Percentiles rank a stretch among this genome's conserved stretches.
Evolutionary conservation across 23 red algal species (phyloP).

Genomic region (Gracilaria gracilis): DNA sequence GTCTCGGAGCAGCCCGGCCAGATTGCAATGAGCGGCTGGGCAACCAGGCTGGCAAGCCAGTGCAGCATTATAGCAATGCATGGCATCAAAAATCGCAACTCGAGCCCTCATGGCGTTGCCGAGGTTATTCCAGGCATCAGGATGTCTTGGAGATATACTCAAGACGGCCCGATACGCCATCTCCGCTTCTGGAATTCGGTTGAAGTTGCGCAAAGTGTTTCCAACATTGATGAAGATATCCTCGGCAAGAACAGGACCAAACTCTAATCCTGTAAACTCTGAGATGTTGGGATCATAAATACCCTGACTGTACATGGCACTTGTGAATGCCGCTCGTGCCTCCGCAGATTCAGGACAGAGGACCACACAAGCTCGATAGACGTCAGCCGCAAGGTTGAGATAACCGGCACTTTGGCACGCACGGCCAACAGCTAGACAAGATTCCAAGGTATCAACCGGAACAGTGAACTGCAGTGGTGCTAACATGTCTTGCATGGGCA

Average conservation of each 20-base stretch:
- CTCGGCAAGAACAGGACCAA: slow-evolving; percentile 41
- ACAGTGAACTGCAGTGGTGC: slow-evolving; percentile 43
- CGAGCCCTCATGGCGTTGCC: slow-evolving; percentile 70
- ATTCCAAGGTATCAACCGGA: slow-evolving; percentile 41
- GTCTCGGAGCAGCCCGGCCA: slow-evolving; percentile 69
- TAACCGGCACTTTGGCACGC: slow-evolving; percentile 43
- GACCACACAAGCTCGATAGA: slow-evolving; percentile 56
- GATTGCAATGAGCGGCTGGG: slow-evolving; percentile 68
- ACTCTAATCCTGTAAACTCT: slow-evolving; percentile 32
- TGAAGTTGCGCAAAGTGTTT: slow-evolving; percentile 48
- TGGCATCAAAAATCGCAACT: slow-evolving; percentile 59
- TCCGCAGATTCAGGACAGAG: slow-evolving; percentile 53
- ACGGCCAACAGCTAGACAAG: slow-evolving; percentile 42
- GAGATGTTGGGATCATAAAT: slow-evolving; percentile 27
- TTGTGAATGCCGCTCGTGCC: slow-evolving; percentile 34
- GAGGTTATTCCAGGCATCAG: slow-evolving; percentile 76
- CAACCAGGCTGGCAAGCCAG: slow-evolving; percentile 54
- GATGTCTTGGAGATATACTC: slow-evolving; percentile 60
- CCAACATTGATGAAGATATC: slow-evolving; percentile 69
- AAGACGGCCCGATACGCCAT: slow-evolving; percentile 65
- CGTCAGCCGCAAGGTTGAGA: slow-evolving; percentile 41
- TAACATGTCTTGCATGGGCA: slow-evolving; percentile 50
- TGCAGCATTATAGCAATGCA: slow-evolving; percentile 51
- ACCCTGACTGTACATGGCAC: slow-evolving; percentile 29
- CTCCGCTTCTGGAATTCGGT: slow-evolving; percentile 54